Evolutionary conservation across 176 grass and related monocot genomes (phyloP), one percentile per base, ranked within the genome.

Genomic region (Oryza nivara): DNA sequence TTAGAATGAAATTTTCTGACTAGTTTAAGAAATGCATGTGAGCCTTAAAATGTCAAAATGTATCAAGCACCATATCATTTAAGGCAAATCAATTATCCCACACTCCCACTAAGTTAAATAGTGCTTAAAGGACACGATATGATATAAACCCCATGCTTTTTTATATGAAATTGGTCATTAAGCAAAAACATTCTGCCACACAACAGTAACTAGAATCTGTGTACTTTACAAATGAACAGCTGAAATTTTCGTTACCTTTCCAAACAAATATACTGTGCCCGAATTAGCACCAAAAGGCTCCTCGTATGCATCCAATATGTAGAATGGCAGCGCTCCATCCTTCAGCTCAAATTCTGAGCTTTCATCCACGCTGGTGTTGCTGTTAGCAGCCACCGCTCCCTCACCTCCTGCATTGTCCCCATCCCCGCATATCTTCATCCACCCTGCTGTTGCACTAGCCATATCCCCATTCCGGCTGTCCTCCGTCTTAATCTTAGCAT

Each of bases 271-370:
- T 12, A 94, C 8, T 72, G 91, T 99, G 76, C 96, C 93, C 58
- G 91, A 88, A 90, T 99, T 96, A 75, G 72, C 75, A 73, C 90
- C 91, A 72, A 94, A 99, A 77, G 93, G 74, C 77, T 96, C 93
- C 79, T 99, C 96, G 4, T 99, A 94, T 70, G 93, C 96, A 91
- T 99, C 96, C 47, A 99, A 48, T 81, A 99, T 91, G 65, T 96
- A 99, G 88, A 99, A 99, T 26, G 96, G 90, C 38, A 99, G 88
- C 4, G 75, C 71, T 72, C 91, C 92, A 77, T 99, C 91, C 54
- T 94, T 88, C 11, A 96, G 52, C 65, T 89, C 89, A 85, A 96
- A 94, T 70, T 94, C 89, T 56, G 91, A 90, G 61, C 74, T 92
- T 73, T 99, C 93, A 73, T 94, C 90, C 11, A 76, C 84, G 49